phyloP scores from a whole-genome alignment of 2,329 filamentous ascomycete genomes.

The Penicillium hesseltinei region DNA sequence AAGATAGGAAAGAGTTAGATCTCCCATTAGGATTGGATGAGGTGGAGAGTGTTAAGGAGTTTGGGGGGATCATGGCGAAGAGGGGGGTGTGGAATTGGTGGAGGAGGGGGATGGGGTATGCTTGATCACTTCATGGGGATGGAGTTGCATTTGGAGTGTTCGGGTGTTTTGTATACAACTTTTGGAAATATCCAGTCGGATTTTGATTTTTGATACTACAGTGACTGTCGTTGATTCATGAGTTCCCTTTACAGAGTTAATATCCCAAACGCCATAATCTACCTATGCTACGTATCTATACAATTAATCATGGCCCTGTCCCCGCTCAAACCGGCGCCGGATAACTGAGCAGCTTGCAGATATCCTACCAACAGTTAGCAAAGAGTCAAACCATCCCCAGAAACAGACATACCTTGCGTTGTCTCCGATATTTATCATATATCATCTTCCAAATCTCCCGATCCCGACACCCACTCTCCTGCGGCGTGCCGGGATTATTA shows the following conservation, averaged over 20 bases:
- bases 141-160: not conserved
- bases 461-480: conserved; percentile 40
- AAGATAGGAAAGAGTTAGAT: not conserved
- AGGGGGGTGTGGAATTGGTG: conserved; percentile 64
- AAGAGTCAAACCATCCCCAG: not conserved
- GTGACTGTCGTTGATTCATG: not conserved
- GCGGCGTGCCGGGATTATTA: conserved; percentile 33
- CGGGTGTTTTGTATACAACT: not conserved
- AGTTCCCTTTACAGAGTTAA: not conserved
- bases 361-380: conserved; percentile 23
- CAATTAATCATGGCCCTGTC: not conserved
- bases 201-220: not conserved
- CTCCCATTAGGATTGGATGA: conserved; percentile 51
- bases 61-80: conserved; percentile 60
- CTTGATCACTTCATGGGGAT: conserved; percentile 2
- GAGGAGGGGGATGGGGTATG: conserved; percentile 63
- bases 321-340: conserved; percentile 34
- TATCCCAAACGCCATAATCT: conserved; percentile 3
- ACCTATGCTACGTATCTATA: not conserved
- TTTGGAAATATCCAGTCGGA: not conserved
- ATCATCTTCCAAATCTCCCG: conserved; percentile 39
- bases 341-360: conserved; percentile 39
- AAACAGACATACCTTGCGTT: conserved; percentile 28
- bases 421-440: conserved; percentile 38
- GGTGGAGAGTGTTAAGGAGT: conserved; percentile 63